Conservation (phyloP, 1,284 basidiomycete species). For the Trichosporon sp. region DNA sequence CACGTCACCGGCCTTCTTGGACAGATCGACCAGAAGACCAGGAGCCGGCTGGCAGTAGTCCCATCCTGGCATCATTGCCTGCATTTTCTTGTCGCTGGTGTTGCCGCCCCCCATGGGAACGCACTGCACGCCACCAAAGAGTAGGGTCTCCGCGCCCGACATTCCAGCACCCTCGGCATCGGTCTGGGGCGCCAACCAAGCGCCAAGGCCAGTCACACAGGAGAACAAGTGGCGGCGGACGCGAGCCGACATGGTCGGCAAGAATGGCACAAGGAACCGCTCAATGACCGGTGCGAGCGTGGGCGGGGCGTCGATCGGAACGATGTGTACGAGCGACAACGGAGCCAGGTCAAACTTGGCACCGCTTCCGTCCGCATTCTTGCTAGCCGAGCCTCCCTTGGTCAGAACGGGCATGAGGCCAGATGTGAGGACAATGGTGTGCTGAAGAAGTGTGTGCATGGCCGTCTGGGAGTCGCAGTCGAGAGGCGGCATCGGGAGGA, state of each 20-base stretch:
- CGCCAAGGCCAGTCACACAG: constrained; percentile 20
- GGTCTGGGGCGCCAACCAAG: constrained; percentile 20
- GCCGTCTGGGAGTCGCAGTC: constrained; percentile 19
- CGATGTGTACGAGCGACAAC: constrained; percentile 32
- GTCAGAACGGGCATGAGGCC: constrained; percentile 28
- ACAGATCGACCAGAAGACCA: constrained; percentile 12
- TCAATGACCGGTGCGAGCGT: constrained; percentile 34
- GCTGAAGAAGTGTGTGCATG: constrained; percentile 37
- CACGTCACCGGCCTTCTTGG: background rate
- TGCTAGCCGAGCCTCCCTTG: background rate
- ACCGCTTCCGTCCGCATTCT: background rate
- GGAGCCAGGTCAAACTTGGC: constrained; percentile 13
- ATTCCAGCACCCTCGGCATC: constrained; percentile 9
- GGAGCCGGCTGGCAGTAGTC: constrained; percentile 22
- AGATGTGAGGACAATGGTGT: constrained; percentile 33
- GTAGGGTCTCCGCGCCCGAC: constrained; percentile 27
- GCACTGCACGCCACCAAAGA: constrained; percentile 35
- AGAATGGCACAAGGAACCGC: constrained; percentile 32
- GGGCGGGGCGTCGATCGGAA: constrained; percentile 26
- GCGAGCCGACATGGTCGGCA: constrained; percentile 13
- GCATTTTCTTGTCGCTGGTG: constrained; percentile 8
- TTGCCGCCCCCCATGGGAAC: background rate
- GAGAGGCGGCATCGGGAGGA: constrained; percentile 23
- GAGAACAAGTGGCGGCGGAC: constrained; percentile 23
- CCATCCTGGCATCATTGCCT: constrained; percentile 33